Base-by-base conservation (phyloP, 2,329 filamentous ascomycete species). In the Clonostachys chloroleuca region DNA sequence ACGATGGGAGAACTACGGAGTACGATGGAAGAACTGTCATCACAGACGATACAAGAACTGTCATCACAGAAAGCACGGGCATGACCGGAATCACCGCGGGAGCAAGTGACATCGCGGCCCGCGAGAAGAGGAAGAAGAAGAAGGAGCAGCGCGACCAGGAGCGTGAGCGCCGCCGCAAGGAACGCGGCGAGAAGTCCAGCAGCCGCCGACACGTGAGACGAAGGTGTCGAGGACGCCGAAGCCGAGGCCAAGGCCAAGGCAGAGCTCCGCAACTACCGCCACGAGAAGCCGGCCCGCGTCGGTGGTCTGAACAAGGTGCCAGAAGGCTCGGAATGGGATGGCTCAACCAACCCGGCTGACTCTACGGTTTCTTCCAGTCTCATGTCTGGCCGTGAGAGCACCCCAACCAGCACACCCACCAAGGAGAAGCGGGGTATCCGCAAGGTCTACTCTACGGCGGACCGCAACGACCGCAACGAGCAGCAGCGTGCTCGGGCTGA, bases 281-380 rank as follows among this genome's bases (percentile, higher is more conserved):
- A 90, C 60, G 92, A 97, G 70, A 89, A 86, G 64, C 74, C 90
- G 3, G 92, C 92, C 1, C 80, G 87, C 45, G 91, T 97, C 3
- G 92, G 92, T 35, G 92, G 92, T 17, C 72, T 97, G 64, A 97
- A 97, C 69, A 84, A 86, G 57, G 77, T 87, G 55, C 78, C 84
- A 40, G 92, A 96, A 56, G 87, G 85, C 51, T 87, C 83, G 50
- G 74, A 81, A 54, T 95, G 89, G 77, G 88, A 95, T 61, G 89
- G 88, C 41, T 80, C 75, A 12, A 81, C 78, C 16, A 83, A 80
- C 65, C 86, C 85, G 43, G 83, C 85, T 54, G 80, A 78, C 59
- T 84, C 83, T 34, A 78, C 74, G n/a, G 81, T 83, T 44, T 61
- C 63, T 16, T 77, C 82, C 51, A 78, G 87, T 53, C 73, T 86